These are phyloP conservation scores for Omphalotus guepiniiformis DNA, from an alignment of 768 basidiomycete species.

Conservation along the genomic window DNA sequence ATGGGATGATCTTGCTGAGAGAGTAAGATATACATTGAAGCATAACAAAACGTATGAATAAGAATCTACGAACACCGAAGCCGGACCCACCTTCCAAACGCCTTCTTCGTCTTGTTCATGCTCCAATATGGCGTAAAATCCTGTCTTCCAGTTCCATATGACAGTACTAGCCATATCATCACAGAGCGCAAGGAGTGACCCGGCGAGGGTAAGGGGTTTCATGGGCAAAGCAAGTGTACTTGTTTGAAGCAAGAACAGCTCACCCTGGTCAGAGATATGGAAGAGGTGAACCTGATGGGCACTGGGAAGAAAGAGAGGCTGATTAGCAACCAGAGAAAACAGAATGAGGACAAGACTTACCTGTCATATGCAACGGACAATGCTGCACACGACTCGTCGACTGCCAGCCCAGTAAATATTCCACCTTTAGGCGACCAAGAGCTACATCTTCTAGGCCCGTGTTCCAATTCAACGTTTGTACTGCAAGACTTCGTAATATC, in stretches of 20 bases:
- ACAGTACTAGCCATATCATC: conserved; percentile 47
- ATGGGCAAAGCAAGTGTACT: conserved; percentile 35
- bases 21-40: conserved; percentile 2
- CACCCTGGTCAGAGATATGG: conserved; percentile 16
- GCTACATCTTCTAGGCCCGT: conserved; percentile 25
- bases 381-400: conserved; percentile 38
- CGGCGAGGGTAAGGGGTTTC: conserved; percentile 45
- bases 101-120: conserved; percentile 27
- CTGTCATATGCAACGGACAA: conserved; percentile 42
- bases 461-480: conserved; percentile 9
- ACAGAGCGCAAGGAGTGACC: conserved; percentile 50
- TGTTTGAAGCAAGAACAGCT: conserved; percentile 19
- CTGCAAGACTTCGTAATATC: conserved; percentile 24
- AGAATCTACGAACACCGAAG: not conserved
- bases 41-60: not conserved
- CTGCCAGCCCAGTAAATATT: conserved; percentile 52
- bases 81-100: conserved; percentile 26
- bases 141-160: conserved; percentile 53
- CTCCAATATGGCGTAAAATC: conserved; percentile 42
- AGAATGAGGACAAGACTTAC: conserved; percentile 35
- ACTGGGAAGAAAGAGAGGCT: conserved; percentile 21
- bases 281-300: conserved; percentile 30
- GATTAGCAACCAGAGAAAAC: conserved; percentile 14
- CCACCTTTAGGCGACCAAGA: conserved; percentile 54
- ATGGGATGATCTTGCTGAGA: conserved; percentile 45